phyloP scores from a whole-genome alignment of 805 yeast genomes.

The Candida ascalaphidarum region DNA sequence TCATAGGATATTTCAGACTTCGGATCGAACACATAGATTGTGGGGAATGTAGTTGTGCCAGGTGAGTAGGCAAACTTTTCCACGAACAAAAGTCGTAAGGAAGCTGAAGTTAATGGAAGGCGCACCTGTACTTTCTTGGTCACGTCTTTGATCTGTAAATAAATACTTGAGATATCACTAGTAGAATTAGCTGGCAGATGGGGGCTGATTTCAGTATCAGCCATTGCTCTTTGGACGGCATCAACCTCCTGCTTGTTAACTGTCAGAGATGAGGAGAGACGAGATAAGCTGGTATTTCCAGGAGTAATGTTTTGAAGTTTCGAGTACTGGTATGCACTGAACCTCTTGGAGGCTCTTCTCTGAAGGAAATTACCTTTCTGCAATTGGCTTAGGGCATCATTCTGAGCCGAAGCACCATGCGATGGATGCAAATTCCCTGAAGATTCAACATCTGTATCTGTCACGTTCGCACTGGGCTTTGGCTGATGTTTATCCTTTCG shows the following conservation, averaged over 20 bases:
- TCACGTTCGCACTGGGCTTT: no score
- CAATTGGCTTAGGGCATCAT: conserved; percentile 64
- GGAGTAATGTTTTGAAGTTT: conserved; percentile 45
- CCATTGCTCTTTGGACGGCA: conserved; percentile 1
- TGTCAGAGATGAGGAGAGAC: not conserved
- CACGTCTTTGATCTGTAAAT: conserved; percentile 40
- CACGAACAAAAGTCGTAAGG: conserved; percentile 64
- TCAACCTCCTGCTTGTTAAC: conserved; percentile 1
- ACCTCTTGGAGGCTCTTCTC: conserved; percentile 89
- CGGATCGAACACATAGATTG: conserved; percentile 63
- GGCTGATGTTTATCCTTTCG: no score
- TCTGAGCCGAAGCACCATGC: conserved; percentile 1
- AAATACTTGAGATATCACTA: no score
- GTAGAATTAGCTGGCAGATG: conserved; percentile 1
- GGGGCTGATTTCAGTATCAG: not conserved
- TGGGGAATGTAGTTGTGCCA: conserved; percentile 63
- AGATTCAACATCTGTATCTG: no score
- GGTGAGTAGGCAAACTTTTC: conserved; percentile 86
- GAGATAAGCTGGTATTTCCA: conserved; percentile 1
- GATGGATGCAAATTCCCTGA: no score
- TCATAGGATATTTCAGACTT: conserved; percentile 61
- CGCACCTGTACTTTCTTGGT: conserved; percentile 46
- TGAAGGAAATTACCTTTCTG: conserved; percentile 79
- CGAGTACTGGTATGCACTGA: conserved; percentile 88
- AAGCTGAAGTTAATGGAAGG: conserved; percentile 41